Percentiles rank a stretch among this genome's conserved stretches.
These are phyloP conservation scores for Populus tremula DNA, from an alignment of 345 rosid species.

Conservation along the genomic window DNA sequence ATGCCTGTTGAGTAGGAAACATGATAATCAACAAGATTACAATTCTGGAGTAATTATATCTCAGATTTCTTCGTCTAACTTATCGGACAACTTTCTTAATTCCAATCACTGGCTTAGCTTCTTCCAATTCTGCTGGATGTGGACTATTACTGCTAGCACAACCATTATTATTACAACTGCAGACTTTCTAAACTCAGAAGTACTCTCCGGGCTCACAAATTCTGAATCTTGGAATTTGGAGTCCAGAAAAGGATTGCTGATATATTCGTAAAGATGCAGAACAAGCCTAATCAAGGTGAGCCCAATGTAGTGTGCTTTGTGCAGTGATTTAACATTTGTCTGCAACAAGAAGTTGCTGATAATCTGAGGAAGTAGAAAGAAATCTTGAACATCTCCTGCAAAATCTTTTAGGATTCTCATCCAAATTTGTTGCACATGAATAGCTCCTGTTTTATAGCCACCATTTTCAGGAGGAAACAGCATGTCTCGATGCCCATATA, in stretches of 20 bases:
- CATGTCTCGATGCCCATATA: neutral
- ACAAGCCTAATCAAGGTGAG: slow-evolving; percentile 6
- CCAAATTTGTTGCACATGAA: neutral
- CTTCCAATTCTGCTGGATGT: neutral
- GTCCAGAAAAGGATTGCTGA: slow-evolving; percentile 9
- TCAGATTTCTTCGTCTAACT: too few species aligned
- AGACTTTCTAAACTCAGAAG: neutral
- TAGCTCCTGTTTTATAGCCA: neutral
- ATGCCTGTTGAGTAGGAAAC: too few species aligned
- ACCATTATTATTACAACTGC: neutral
- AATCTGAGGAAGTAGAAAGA: slow-evolving; percentile 25
- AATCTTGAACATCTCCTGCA: neutral
- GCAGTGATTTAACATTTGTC: slow-evolving; percentile 3
- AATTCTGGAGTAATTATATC: too few species aligned
- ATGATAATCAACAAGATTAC: too few species aligned
- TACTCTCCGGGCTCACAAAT: neutral
- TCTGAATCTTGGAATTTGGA: neutral
- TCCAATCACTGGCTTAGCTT: neutral
- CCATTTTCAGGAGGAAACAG: neutral
- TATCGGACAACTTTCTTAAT: neutral
- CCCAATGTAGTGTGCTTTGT: slow-evolving; percentile 9
- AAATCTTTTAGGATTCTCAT: neutral
- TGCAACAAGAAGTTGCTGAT: slow-evolving; percentile 14
- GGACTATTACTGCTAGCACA: neutral
- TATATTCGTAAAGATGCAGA: neutral